Conservation (phyloP, 1,284 basidiomycete species). For the Erythrobasidium hasegawianum region DNA sequence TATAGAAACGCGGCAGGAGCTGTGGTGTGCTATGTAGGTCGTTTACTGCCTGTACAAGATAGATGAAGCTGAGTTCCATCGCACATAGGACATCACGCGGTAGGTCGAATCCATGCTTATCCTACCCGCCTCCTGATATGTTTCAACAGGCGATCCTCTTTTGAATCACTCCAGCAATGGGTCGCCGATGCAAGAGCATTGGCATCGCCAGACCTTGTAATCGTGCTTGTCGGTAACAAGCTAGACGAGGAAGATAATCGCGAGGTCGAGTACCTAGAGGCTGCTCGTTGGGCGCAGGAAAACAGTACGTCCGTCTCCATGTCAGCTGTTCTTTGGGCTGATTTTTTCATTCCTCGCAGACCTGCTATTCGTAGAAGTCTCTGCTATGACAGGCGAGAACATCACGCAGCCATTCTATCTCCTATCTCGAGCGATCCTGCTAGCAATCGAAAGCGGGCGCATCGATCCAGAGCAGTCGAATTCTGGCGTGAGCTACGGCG, state of each 20-base stretch:
- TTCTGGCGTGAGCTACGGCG: slow-evolving; percentile 92
- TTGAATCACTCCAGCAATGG: slow-evolving; percentile 60
- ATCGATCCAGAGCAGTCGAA: slow-evolving; percentile 90
- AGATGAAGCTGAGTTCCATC: background rate
- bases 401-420: slow-evolving; percentile 82
- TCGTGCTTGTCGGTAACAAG: slow-evolving; percentile 93
- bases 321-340: background rate
- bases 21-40: slow-evolving; percentile 55
- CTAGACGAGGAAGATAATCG: slow-evolving; percentile 78
- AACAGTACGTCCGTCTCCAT: slow-evolving; percentile 55
- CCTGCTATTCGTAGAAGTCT: slow-evolving; percentile 87
- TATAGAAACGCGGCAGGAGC: slow-evolving; percentile 94
- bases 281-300: slow-evolving; percentile 87
- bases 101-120: slow-evolving; percentile 1
- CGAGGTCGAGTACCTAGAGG: slow-evolving; percentile 91
- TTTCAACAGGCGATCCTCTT: slow-evolving; percentile 41
- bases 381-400: slow-evolving; percentile 87
- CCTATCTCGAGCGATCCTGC: slow-evolving; percentile 80
- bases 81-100: slow-evolving; percentile 27
- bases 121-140: background rate
- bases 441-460: slow-evolving; percentile 83
- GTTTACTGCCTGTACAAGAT: background rate
- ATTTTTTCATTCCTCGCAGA: slow-evolving; percentile 57
- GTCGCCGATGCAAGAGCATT: slow-evolving; percentile 84
- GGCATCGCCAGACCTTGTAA: slow-evolving; percentile 78